phyloP scores from a whole-genome alignment of 768 basidiomycete genomes.

The Dioszegia hungarica region DNA sequence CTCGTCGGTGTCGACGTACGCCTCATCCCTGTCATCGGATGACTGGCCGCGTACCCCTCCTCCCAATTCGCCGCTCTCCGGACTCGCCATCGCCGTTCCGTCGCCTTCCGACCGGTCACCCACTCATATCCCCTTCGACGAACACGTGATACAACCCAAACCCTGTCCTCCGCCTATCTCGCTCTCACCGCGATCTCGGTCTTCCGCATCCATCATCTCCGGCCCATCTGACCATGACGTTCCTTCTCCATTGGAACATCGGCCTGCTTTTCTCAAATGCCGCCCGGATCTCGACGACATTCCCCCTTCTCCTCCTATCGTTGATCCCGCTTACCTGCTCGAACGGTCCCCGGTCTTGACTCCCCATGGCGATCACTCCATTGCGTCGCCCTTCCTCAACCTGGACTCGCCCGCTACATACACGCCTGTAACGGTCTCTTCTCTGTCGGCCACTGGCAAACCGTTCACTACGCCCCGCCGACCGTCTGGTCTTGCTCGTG shows the following conservation, averaged over 20 bases:
- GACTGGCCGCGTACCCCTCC: conserved; percentile 5
- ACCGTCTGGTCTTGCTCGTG: conserved; percentile 11
- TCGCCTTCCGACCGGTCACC: conserved; percentile 10
- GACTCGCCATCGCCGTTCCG: conserved; percentile 6
- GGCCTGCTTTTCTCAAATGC: conserved; percentile 14
- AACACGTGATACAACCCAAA: conserved; percentile 13
- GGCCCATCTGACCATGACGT: neutral
- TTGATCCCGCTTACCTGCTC: conserved; percentile 22
- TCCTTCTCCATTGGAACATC: neutral
- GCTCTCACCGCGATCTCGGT: neutral
- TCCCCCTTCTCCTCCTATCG: conserved; percentile 35
- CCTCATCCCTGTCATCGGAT: conserved; percentile 9
- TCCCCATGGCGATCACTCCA: conserved; percentile 14
- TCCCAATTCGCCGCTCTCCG: neutral
- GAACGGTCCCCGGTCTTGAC: conserved; percentile 3
- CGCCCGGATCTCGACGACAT: conserved; percentile 21
- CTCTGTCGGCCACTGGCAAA: conserved; percentile 6
- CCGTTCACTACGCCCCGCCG: conserved; percentile 1
- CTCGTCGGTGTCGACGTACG: conserved; percentile 13
- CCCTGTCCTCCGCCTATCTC: conserved; percentile 7
- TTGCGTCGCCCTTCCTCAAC: conserved; percentile 36
- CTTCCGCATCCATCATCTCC: neutral
- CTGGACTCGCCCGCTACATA: conserved; percentile 8
- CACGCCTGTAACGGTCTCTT: conserved; percentile 1
- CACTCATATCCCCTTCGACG: neutral